Base-by-base conservation (phyloP, 2,329 filamentous ascomycete genomes). In the Colletotrichum lini region DNA sequence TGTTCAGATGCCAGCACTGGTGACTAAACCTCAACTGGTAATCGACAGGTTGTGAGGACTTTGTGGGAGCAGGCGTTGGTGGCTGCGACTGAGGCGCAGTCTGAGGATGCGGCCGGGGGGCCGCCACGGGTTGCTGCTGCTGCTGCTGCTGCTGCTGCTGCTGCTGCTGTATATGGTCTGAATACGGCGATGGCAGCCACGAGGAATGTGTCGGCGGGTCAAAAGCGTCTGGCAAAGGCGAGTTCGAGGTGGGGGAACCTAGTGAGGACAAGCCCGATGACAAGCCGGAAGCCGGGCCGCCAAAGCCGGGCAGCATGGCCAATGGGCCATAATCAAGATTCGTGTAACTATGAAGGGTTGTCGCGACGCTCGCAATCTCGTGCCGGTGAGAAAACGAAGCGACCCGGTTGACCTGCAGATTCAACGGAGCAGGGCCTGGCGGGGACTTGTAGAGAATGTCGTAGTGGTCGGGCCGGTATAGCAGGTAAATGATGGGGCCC, bases 401-500 rank as follows among this genome's bases (percentile, higher is more conserved):
- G 12, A 85, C 87, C 30, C 87, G 83, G 75, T 90, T 84, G 56
- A 92, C 86, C 74, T 89, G 88, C 54, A 91, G 70, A 30, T 81
- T 76, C 15, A 80, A 73, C 1, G 80, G 78, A 13, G 77, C 73
- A 60, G 78, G 77, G 71, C 67, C 74, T 54, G 61, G 77, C 70
- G 64, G 78, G 71, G 74, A 65, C 79, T 90, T 91, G 85, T 99
- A 99, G 44, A 98, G 87, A 72, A 99, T 91, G 81, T 98, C 96
- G 81, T 98, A 99, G 82, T 98, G 96, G 72, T 94, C 94, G 52
- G 85, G 97, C 79, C 84, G 91, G 88, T 84, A 95, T 78, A 86
- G 87, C 72, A 88, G 83, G 75, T 89, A 85, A 45, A 92, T 88
- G 42, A 88, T 85, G 35, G 86, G 85, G 0, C 84, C 87, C 0